These are phyloP conservation scores for Camellia granthamiana DNA, from an alignment of 148 eudicot species.

Conservation along the genomic window DNA sequence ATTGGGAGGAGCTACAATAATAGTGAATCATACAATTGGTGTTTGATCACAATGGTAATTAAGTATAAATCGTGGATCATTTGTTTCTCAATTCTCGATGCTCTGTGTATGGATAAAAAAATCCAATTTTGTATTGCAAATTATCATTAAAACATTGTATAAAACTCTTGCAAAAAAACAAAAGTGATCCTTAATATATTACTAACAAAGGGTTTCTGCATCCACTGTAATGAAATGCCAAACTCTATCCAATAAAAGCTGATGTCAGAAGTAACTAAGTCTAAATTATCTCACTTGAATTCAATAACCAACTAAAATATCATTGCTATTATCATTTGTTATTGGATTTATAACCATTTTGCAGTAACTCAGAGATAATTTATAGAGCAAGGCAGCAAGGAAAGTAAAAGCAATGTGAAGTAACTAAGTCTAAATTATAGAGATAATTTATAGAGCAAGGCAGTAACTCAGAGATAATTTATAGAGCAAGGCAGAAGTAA, in stretches of 20 bases:
- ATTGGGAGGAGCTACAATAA: background rate
- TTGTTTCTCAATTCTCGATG: background rate
- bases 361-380: background rate
- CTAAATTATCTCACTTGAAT: background rate
- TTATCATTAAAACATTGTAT: background rate
- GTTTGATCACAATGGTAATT: background rate
- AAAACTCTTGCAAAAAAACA: background rate
- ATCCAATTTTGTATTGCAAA: background rate
- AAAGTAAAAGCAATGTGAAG: background rate
- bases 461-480: too few relatives aligned
- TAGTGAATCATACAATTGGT: background rate
- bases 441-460: too few relatives aligned
- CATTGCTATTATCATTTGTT: background rate
- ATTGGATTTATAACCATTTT: background rate
- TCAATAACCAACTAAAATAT: background rate
- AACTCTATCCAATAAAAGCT: background rate
- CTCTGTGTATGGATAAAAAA: background rate
- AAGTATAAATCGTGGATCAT: background rate
- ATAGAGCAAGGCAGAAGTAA: too few relatives aligned
- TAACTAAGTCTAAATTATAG: too few relatives aligned
- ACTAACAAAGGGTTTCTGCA: background rate
- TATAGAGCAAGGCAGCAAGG: background rate
- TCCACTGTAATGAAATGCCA: background rate
- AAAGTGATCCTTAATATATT: background rate
- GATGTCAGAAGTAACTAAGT: background rate